Conservation (phyloP, 2,329 filamentous ascomycete genomes). For the Didymella pomorum region DNA sequence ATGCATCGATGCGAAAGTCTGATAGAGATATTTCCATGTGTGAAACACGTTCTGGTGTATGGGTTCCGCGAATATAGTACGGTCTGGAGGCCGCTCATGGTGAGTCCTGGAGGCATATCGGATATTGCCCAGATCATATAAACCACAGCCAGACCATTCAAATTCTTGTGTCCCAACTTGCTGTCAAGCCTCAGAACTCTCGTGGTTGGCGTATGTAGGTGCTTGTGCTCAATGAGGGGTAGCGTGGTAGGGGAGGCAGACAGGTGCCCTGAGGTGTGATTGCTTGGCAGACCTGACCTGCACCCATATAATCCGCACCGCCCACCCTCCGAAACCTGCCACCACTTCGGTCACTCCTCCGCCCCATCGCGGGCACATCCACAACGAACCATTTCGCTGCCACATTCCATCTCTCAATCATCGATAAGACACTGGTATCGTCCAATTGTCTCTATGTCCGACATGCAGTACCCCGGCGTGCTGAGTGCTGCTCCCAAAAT, state of each 20-base stretch:
- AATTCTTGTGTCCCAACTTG: background rate
- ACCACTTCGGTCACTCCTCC: conserved; percentile 19
- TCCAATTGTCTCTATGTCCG: background rate
- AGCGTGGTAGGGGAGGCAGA: conserved; percentile 18
- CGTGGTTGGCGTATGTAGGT: background rate
- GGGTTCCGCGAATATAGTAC: too few species aligned
- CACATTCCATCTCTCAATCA: conserved; percentile 5
- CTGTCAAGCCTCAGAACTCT: background rate
- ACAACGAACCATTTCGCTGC: conserved; percentile 10
- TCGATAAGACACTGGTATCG: background rate
- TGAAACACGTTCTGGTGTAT: too few species aligned
- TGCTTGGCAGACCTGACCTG: conserved; percentile 32
- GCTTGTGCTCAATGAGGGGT: conserved; percentile 5
- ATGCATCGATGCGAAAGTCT: conserved; percentile 1
- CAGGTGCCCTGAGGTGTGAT: conserved; percentile 17
- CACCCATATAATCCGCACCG: conserved; percentile 35
- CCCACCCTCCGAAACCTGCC: conserved; percentile 26
- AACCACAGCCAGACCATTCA: background rate
- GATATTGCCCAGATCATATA: background rate
- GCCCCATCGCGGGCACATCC: conserved; percentile 9
- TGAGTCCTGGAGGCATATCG: conserved; percentile 2
- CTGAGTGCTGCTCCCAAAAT: conserved; percentile 24
- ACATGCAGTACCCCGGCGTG: background rate
- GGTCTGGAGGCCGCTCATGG: conserved; percentile 6
- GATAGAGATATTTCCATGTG: background rate